phyloP scores from a whole-genome alignment of 495 filamentous ascomycete genomes.

The Usnea hakonensis region DNA sequence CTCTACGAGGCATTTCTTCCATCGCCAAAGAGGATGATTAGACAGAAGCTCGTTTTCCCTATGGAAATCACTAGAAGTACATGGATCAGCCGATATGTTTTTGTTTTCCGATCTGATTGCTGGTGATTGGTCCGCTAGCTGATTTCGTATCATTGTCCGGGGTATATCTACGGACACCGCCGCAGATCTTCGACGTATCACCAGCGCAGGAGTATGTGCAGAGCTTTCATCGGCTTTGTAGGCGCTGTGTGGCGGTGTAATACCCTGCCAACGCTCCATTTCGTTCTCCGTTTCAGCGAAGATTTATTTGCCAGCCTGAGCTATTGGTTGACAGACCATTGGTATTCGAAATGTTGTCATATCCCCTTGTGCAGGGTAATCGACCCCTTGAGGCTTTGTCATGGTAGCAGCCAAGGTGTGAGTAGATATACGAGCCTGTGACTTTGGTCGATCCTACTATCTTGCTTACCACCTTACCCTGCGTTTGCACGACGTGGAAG shows the following conservation, averaged over 20 bases:
- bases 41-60: no score
- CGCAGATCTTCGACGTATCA: neutral
- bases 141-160: neutral
- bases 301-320: neutral
- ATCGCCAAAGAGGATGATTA: neutral
- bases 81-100: neutral
- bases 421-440: constrained; percentile 22
- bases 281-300: neutral
- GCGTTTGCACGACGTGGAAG: constrained; percentile 30
- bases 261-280: neutral
- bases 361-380: neutral
- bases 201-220: neutral
- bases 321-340: neutral
- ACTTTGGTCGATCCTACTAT: constrained; percentile 28
- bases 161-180: neutral
- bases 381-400: constrained; percentile 23
- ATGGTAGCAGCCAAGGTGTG: constrained; percentile 32
- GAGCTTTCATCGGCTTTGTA: neutral
- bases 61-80: no score
- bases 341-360: neutral
- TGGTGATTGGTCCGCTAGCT: neutral
- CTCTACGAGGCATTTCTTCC: neutral
- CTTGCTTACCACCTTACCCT: constrained; percentile 25
- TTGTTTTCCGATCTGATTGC: neutral
- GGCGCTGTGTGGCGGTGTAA: neutral